Base-by-base conservation (phyloP, 2,329 filamentous ascomycete species). In the Talaromyces sp. region DNA sequence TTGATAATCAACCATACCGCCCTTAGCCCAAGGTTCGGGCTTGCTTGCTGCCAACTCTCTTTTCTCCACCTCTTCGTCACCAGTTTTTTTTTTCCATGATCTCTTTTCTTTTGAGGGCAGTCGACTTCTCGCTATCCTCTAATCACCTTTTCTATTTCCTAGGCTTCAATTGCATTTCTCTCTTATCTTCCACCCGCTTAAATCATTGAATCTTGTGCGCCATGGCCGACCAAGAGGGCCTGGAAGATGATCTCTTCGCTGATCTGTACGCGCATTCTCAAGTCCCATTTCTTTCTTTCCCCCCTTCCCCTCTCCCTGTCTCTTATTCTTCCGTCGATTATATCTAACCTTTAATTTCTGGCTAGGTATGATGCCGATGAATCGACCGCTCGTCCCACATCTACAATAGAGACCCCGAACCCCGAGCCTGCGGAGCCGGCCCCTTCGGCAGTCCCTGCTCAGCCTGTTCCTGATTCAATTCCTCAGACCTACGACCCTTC, bases 181-280 rank as follows among this genome's bases (percentile, higher is more conserved):
- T n/a, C 22, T 47, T 22, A 20, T 22, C 29, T 43, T 9, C 46
- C 4, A 40, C n/a, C 37, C 13, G 35, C 45, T 27, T 20, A 43
- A n/a, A n/a, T 49, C 33, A 4, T 27, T 27, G 24, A 27, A 9
- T 27, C 24, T 27, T 50, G 37, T 54, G 55, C 72, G 81, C 45
- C 65, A 94, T 93, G 90, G 85, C 89, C 43, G 90, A 94, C 67
- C 80, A 83, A 48, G 89, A 92, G 68, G 89, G 90, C 63, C 86
- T 91, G 63, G 91, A 96, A 65, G 92, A 96, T 69, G 91, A 96
- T 82, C 89, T 96, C 75, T 96, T 96, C 75, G 91, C 91, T 66
- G 92, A 96, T 77, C 84, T 96, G 91, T 96, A 80, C 77, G 90
- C 24, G 24, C 24, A 27, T 5, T 27, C 24, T 27, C 24, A 4